phyloP scores from a whole-genome alignment of 306 rosid genomes.

The Heteromeles arbutifolia region DNA sequence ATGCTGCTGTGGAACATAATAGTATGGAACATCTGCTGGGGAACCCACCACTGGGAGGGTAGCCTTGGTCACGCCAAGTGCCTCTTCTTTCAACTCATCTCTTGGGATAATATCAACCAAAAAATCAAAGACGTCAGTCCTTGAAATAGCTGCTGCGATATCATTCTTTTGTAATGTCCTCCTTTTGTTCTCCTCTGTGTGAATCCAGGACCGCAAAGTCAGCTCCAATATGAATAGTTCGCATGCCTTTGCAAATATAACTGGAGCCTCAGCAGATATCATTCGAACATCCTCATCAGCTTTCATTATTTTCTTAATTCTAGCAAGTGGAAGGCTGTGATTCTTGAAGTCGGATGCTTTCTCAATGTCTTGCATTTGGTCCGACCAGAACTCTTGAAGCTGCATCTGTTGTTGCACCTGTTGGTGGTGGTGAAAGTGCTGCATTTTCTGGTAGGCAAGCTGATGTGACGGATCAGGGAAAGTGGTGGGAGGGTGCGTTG shows the following conservation, averaged over 20 bases:
- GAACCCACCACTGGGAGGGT: constrained; percentile 56
- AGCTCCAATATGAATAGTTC: constrained; percentile 76
- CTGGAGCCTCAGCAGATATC: constrained; percentile 82
- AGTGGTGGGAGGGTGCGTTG: constrained; percentile 45
- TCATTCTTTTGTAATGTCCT: constrained; percentile 78
- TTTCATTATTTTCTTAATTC: constrained; percentile 77
- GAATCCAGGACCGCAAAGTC: constrained; percentile 82
- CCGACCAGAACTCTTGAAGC: constrained; percentile 70
- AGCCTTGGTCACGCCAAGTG: constrained; percentile 62
- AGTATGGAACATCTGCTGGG: constrained; percentile 61
- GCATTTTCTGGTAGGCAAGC: constrained; percentile 64
- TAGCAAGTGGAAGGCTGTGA: constrained; percentile 61
- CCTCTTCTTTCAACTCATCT: constrained; percentile 81
- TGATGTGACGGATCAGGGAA: constrained; percentile 59
- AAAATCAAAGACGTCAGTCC: constrained; percentile 74
- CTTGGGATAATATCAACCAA: constrained; percentile 75
- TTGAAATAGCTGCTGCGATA: constrained; percentile 66
- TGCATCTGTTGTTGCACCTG: constrained; percentile 67
- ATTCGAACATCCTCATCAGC: constrained; percentile 87
- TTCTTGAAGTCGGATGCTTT: constrained; percentile 61
- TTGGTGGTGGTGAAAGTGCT: constrained; percentile 67
- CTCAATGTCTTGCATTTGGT: constrained; percentile 75
- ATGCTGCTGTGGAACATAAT: constrained; percentile 55
- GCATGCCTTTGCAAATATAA: constrained; percentile 73
- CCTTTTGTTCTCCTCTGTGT: constrained; percentile 76